Evolutionary conservation across 164 flowering plant genomes (phyloP).

Genomic region (Liriodendron chinense): DNA sequence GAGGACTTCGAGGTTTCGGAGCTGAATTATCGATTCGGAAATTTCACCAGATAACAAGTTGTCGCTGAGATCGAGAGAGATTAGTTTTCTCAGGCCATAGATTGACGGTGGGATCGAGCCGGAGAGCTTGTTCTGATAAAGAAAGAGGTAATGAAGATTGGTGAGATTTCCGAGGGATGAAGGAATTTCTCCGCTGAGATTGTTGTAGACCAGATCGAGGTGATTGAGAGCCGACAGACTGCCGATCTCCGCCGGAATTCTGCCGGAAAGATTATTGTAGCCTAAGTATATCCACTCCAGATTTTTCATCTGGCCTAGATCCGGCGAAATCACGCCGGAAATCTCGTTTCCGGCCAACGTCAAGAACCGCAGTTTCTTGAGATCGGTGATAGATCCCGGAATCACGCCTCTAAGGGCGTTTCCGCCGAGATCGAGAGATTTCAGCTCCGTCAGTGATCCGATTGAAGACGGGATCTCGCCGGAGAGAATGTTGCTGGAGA

Average conservation of each 20-base stretch:
- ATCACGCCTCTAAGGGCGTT: conserved; percentile 42
- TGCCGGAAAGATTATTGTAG: conserved; percentile 71
- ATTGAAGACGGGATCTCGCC: conserved; percentile 42
- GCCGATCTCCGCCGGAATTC: conserved; percentile 62
- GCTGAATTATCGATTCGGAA: conserved; percentile 42
- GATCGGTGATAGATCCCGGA: conserved; percentile 33
- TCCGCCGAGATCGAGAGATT: conserved; percentile 63
- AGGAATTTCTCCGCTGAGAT: conserved; percentile 72
- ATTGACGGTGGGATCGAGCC: conserved; percentile 58
- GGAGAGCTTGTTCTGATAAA: conserved; percentile 62
- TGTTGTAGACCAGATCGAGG: conserved; percentile 82
- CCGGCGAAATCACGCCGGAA: conserved; percentile 51
- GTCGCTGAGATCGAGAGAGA: conserved; percentile 78
- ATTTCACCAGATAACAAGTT: conserved; percentile 72
- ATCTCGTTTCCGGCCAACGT: conserved; percentile 50
- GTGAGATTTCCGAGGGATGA: conserved; percentile 57
- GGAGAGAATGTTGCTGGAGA: conserved; percentile 41
- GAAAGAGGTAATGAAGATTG: conserved; percentile 56
- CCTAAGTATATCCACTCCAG: conserved; percentile 78
- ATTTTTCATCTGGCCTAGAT: conserved; percentile 44
- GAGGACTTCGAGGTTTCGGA: conserved; percentile 58
- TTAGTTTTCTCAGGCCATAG: conserved; percentile 42
- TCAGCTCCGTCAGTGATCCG: conserved; percentile 36
- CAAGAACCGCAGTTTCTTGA: conserved; percentile 29
- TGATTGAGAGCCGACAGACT: conserved; percentile 50